phyloP scores from a whole-genome alignment of 441 rosid species.

The Rhodomyrtus psidioides region DNA sequence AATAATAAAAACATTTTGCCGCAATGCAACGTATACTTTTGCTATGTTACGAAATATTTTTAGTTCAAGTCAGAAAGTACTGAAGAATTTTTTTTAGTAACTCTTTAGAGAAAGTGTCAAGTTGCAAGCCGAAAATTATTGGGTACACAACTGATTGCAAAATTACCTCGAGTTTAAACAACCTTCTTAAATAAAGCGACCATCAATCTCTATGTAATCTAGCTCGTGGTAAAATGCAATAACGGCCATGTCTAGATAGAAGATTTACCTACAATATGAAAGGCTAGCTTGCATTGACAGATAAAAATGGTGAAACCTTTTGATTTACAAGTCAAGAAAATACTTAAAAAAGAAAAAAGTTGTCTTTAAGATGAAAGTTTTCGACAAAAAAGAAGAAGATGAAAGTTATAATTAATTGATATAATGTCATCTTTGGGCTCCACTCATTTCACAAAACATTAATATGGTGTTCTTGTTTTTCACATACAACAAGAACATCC shows the following conservation, averaged over 20 bases:
- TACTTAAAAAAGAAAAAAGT: fast-evolving
- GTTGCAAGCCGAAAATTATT: neutral
- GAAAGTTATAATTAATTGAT: too few species aligned
- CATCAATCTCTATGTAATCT: fast-evolving
- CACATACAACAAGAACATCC: neutral
- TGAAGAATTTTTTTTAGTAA: too few species aligned
- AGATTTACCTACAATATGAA: fast-evolving
- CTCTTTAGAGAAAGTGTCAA: too few species aligned
- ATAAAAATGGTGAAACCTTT: neutral
- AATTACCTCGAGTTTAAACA: fast-evolving
- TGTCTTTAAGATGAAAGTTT: too few species aligned
- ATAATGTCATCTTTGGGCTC: neutral
- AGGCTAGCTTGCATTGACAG: neutral
- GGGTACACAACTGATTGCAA: fast-evolving
- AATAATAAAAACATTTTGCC: too few species aligned
- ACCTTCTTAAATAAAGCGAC: fast-evolving
- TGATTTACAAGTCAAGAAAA: neutral
- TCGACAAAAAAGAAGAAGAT: too few species aligned
- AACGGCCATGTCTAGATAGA: fast-evolving
- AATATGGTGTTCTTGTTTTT: neutral
- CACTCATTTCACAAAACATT: neutral
- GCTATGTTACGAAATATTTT: too few species aligned
- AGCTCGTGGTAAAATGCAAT: fast-evolving
- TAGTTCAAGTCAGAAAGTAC: too few species aligned
- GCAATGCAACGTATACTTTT: too few species aligned